Percentiles rank a stretch among this genome's conserved stretches.
These are phyloP conservation scores for Paraurostyla sp. DNA, from an alignment of 73 alveolate genomes.

Conservation along the genomic window DNA sequence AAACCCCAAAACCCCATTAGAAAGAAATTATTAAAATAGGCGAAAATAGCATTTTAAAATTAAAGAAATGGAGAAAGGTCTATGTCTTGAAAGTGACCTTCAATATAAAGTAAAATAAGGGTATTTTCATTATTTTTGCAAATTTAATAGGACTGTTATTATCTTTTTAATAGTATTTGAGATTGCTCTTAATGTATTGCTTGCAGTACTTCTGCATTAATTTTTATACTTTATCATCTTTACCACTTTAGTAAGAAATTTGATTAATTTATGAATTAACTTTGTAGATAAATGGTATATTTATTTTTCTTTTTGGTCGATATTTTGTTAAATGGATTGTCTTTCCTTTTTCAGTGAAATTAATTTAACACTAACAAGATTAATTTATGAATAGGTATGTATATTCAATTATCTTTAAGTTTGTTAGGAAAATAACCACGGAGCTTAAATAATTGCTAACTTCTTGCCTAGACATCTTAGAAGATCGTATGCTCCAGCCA, in stretches of 20 bases:
- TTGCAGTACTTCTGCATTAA: not conserved
- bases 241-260: not conserved
- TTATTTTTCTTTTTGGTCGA: not conserved
- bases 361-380: slow-evolving; percentile 17
- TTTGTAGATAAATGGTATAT: slow-evolving; percentile 12
- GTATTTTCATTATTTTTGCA: not conserved
- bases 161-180: not conserved
- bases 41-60: too few relatives aligned
- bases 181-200: slow-evolving; percentile 11
- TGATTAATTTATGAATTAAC: not conserved
- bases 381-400: slow-evolving; percentile 37
- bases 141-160: not conserved
- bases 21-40: too few relatives aligned
- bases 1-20: too few relatives aligned
- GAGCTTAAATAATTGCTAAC: not conserved
- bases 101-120: slow-evolving; percentile 21
- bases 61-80: not conserved
- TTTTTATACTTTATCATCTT: not conserved
- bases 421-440: not conserved
- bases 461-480: not conserved
- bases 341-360: slow-evolving; percentile 41
- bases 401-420: not conserved
- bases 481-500: not conserved
- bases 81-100: not conserved
- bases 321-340: slow-evolving; percentile 40